Evolutionary conservation across 2,329 filamentous ascomycete species (phyloP), one percentile per base, ranked within the genome.

Genomic region (Amauroascus niger): DNA sequence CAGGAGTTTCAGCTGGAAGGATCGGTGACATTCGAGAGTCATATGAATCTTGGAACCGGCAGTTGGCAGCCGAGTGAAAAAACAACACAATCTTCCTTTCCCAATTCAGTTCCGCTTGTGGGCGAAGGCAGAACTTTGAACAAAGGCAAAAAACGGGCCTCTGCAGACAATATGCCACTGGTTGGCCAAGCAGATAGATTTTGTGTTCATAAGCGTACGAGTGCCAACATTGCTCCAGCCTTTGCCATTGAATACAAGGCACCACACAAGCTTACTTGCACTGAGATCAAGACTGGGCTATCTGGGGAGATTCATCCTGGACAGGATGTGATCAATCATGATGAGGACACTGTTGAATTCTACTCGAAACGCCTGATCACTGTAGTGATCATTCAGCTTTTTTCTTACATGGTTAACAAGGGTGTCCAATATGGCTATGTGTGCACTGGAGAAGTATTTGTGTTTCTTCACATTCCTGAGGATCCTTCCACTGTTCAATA

Each of bases 381-480:
- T n/a, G 61, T 60, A 22, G 60, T 63, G 3, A 55, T 62, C 44
- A 64, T 61, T 49, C 58, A 66, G 35, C 56, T 66, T 37, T 68
- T 65, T 52, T 64, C 58, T 28, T 65, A 66, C 39, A 68, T 67
- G 63, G 44, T 61, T 8, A 52, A 55, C 44, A 54, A 45, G 30
- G 60, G 64, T 40, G 39, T 64, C 32, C 60, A 41, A 50, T 53
- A 63, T 49, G 62, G 65, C 4, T 67, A 62, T 46, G 60, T 68
- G 30, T 60, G 58, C 35, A 67, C 61, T 14, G 64, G 63, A 33
- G 63, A 66, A 58, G 62, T 62, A 14, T 64, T 63, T 58, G 59
- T 67, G 33, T 68, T 66, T 45, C 59, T 67, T 4, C 46, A 60
- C 41, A 66, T 74, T 14, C 58, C 55, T 24, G 52, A 69, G 40